phyloP scores from a whole-genome alignment of 2,329 filamentous ascomycete species.

The Diaporthe capsici region DNA sequence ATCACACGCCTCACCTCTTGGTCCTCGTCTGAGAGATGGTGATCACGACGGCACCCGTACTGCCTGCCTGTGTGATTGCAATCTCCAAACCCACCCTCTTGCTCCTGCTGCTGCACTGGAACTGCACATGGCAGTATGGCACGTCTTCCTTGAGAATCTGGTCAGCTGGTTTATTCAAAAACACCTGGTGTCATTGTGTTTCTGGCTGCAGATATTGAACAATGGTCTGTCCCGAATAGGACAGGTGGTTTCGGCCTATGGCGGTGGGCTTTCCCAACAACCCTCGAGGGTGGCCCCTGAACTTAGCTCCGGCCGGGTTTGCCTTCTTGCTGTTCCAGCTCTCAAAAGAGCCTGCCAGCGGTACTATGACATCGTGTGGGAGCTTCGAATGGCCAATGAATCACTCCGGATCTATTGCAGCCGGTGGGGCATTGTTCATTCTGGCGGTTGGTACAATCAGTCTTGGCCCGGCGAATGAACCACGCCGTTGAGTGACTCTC shows the following conservation, averaged over 20 bases:
- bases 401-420: background rate
- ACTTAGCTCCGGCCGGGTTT: background rate
- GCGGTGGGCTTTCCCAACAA: background rate
- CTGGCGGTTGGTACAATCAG: background rate
- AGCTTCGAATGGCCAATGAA: constrained; percentile 1
- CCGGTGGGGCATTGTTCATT: background rate
- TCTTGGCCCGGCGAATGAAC: background rate
- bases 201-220: background rate
- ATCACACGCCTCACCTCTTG: background rate
- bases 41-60: background rate
- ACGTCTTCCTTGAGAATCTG: background rate
- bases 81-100: too few relatives aligned
- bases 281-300: constrained; percentile 6
- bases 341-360: background rate
- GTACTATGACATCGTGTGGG: background rate
- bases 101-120: background rate
- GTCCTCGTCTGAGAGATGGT: background rate
- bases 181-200: background rate
- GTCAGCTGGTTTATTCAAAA: background rate
- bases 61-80: background rate
- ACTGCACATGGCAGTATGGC: background rate
- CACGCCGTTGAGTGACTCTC: constrained; percentile 19
- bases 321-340: background rate
- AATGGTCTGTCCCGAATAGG: background rate
- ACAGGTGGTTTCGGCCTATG: background rate